A percentile compares a stretch with the other conserved stretches of the same genome.
Evolutionary conservation across 1,284 basidiomycete genomes (phyloP).

Genomic region (Cerioporus squamosus): DNA sequence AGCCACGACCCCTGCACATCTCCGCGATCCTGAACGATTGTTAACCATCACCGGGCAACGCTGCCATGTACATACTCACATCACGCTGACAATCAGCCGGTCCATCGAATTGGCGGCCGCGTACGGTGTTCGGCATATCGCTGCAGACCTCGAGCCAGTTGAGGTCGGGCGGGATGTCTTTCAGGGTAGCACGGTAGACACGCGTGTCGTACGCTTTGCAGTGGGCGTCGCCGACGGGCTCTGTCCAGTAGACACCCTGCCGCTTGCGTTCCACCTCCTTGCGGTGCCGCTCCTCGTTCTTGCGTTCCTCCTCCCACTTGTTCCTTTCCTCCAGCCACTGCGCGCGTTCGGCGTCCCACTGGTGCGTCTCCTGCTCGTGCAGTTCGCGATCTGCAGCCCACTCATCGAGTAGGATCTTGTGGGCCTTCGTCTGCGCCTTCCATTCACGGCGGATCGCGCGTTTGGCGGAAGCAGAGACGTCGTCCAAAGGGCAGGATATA

Average conservation of each 20-base stretch:
- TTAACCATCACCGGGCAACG: not conserved
- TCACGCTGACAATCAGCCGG: conserved; percentile 16
- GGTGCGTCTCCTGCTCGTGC: not conserved
- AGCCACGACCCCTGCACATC: conserved; percentile 24
- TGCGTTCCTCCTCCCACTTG: conserved; percentile 1
- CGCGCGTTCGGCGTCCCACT: conserved; percentile 1
- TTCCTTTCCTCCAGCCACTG: conserved; percentile 1
- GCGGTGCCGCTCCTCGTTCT: conserved; percentile 12
- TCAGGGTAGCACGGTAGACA: conserved; percentile 15
- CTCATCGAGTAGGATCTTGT: not conserved
- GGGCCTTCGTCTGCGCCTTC: not conserved
- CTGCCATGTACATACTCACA: not conserved
- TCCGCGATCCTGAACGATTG: not conserved
- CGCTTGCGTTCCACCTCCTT: conserved; percentile 11
- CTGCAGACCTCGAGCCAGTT: conserved; percentile 21
- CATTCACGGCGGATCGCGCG: conserved; percentile 2
- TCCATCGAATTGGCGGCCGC: conserved; percentile 8
- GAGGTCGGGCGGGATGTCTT: conserved; percentile 6
- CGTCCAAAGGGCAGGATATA: conserved; percentile 7
- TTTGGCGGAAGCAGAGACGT: conserved; percentile 7
- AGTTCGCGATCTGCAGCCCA: conserved; percentile 5
- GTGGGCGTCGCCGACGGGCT: conserved; percentile 6
- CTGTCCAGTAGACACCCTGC: conserved; percentile 21
- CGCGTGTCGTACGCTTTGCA: conserved; percentile 19
- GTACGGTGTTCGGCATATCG: conserved; percentile 17